Conservation (phyloP, 2,329 filamentous ascomycete genomes). For the Phialocephala sp. region DNA sequence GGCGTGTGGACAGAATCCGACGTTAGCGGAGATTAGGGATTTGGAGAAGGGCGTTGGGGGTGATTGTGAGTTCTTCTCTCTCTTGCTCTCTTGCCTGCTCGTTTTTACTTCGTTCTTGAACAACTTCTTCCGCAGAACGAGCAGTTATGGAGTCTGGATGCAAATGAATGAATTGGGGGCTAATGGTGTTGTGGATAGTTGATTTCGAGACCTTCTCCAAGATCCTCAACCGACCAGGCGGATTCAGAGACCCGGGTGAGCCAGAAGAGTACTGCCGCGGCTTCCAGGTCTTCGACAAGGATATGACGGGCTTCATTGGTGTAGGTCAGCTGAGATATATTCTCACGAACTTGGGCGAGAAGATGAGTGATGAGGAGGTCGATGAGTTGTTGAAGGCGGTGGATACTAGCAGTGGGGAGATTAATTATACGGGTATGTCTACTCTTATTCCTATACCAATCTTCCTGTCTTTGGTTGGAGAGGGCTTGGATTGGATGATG, state of each 20-base stretch:
- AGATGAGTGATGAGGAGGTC: slow-evolving; percentile 99
- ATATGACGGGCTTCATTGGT: slow-evolving; percentile 96
- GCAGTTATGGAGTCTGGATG: neutral
- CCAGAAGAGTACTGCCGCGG: slow-evolving; percentile 98
- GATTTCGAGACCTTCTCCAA: slow-evolving; percentile 98
- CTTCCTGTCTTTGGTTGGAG: neutral
- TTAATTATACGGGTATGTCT: slow-evolving; percentile 89
- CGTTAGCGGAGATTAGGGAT: slow-evolving; percentile 88
- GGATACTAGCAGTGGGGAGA: slow-evolving; percentile 92
- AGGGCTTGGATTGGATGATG: slow-evolving; percentile 7
- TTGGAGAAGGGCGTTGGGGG: slow-evolving; percentile 87
- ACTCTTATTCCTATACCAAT: too few relatives aligned
- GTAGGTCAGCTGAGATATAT: slow-evolving; percentile 98
- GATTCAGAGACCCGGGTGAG: slow-evolving; percentile 97
- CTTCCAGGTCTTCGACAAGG: slow-evolving; percentile 99
- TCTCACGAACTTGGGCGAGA: slow-evolving; percentile 96
- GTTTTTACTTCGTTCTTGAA: slow-evolving; percentile 12
- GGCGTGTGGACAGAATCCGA: slow-evolving; percentile 98
- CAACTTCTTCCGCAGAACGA: too few relatives aligned
- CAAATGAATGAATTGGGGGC: neutral
- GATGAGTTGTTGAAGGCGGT: slow-evolving; percentile 98
- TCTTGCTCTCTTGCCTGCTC: neutral
- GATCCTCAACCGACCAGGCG: slow-evolving; percentile 94
- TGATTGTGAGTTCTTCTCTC: slow-evolving; percentile 74
- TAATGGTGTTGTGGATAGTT: slow-evolving; percentile 61